Conservation (phyloP, 805 yeast genomes). For the Sugiyamaella floridensis region DNA sequence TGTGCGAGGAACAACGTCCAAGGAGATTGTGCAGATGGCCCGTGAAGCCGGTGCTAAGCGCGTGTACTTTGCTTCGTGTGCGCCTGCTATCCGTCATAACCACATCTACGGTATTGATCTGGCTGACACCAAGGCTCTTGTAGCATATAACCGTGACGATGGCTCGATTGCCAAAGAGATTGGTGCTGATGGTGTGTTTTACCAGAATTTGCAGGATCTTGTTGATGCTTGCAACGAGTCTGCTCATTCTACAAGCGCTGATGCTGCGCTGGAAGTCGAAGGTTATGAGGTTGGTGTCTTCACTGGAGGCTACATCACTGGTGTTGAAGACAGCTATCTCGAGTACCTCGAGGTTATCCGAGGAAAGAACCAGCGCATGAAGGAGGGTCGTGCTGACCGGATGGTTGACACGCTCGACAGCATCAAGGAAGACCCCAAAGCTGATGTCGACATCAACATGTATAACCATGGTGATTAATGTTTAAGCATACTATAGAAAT, state of each 20-base stretch:
- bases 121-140: constrained; percentile 90
- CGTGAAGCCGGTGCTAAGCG: constrained; percentile 93
- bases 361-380: constrained; percentile 61
- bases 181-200: constrained; percentile 88
- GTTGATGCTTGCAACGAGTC: constrained; percentile 62
- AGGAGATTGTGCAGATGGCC: constrained; percentile 97
- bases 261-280: constrained; percentile 32
- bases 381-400: constrained; percentile 39
- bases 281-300: constrained; percentile 95
- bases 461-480: constrained; percentile 51
- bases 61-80: constrained; percentile 95
- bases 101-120: constrained; percentile 97
- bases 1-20: constrained; percentile 95
- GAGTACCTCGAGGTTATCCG: constrained; percentile 76
- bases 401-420: constrained; percentile 28
- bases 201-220: constrained; percentile 79
- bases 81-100: constrained; percentile 95
- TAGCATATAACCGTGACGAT: constrained; percentile 73
- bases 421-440: constrained; percentile 53
- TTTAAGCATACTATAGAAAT: not conserved
- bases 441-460: constrained; percentile 64
- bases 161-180: constrained; percentile 68
- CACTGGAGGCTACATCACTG: constrained; percentile 92
- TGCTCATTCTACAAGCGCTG: constrained; percentile 24
- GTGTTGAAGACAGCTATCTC: constrained; percentile 76